phyloP scores from a whole-genome alignment of 352 stramenopile species.

The Pelagophyceae sp. region DNA sequence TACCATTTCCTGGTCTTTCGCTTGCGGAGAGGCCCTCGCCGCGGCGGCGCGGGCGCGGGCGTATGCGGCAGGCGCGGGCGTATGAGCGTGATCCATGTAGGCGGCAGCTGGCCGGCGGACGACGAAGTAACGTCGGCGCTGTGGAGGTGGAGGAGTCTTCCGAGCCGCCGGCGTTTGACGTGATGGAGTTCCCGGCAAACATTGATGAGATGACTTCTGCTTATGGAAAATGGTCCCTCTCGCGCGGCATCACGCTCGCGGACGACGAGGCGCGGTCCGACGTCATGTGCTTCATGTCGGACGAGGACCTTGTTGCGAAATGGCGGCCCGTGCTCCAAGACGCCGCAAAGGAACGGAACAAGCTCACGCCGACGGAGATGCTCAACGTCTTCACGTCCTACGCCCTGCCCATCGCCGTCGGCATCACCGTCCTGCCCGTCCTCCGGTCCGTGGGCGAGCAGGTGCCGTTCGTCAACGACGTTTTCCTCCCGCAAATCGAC shows the following conservation, averaged over 20 bases:
- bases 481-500: background rate
- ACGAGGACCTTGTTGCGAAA: background rate
- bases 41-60: no score
- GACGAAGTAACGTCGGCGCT: no score
- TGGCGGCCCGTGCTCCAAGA: constrained; percentile 1
- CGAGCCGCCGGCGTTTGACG: background rate
- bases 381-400: constrained; percentile 12
- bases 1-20: no score
- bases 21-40: no score
- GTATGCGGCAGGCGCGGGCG: no score
- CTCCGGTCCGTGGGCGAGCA: background rate
- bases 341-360: background rate
- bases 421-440: background rate
- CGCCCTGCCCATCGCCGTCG: constrained; percentile 12
- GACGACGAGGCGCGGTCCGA: background rate
- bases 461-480: background rate
- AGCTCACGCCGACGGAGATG: background rate
- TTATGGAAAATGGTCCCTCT: background rate
- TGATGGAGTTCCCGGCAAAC: background rate
- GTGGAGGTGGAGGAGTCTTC: no score
- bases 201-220: background rate
- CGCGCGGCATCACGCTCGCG: background rate
- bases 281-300: constrained; percentile 8
- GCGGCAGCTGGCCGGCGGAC: no score
- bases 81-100: no score